Base-by-base conservation (phyloP, 2,329 filamentous ascomycete species). In the Spiromastix sp. region DNA sequence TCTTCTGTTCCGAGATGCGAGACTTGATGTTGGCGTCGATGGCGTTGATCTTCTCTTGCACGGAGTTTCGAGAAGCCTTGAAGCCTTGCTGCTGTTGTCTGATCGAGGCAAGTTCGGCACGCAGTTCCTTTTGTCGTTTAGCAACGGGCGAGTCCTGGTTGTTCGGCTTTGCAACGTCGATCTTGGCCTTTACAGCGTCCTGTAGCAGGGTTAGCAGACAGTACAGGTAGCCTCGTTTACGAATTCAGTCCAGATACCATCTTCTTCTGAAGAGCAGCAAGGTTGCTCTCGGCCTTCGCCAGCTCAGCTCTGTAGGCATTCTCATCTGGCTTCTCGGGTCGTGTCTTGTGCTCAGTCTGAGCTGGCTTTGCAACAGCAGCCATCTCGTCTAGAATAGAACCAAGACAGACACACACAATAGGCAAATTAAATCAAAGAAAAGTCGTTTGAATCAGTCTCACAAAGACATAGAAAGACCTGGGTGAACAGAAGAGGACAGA, bases 11-110 rank as follows among this genome's bases (percentile, higher is more conserved):
- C 47, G 73, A 68, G 48, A 93, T 79, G 47, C 84, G 80, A 52
- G 79, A 77, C 67, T 89, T 89, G 54, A 98, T 70, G 57, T 86
- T 82, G 56, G 87, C 81, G 50, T 96, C 87, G 41, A 94, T 77
- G 48, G 80, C 79, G 74, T 91, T 93, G 67, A 95, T 83, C 66
- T 93, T 85, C 52, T 95, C 87, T 52, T 85, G 74, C 60, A 87
- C 79, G 55, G 73, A 71, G 49, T 72, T 74, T 37, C 87, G 82
- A 36, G 81, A 78, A 40, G 78, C 74, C 72, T 98, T 98, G 68
- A 85, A 83, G 41, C 77, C 80, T 48, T 80, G 79, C 67, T 96
- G 91, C 67, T 91, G 81, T 60, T 79, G 74, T 44, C 84, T 81
- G 61, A 98, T 95, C 48, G 81, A 74, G 56, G 79, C 81, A 51